A percentile compares a stretch with the other conserved stretches of the same genome.
Conservation (phyloP, 2,329 filamentous ascomycete species). For the Falciphora oryzae region DNA sequence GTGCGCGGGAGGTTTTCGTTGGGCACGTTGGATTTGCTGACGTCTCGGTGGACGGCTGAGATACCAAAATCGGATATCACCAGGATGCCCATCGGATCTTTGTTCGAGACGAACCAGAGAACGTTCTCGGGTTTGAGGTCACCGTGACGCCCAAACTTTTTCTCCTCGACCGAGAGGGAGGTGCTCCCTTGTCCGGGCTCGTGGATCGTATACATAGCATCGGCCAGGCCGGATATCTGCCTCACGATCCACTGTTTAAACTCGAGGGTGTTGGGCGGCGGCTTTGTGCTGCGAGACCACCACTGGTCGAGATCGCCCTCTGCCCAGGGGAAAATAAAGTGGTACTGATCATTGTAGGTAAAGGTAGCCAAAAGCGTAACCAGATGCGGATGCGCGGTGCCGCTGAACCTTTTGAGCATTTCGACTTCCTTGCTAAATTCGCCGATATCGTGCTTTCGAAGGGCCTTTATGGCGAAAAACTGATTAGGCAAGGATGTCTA, state of each 20-base stretch:
- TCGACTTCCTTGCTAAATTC: slow-evolving; percentile 16
- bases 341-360: slow-evolving; percentile 10
- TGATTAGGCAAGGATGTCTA: background rate
- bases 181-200: background rate
- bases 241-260: slow-evolving; percentile 13
- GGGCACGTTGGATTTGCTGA: slow-evolving; percentile 2
- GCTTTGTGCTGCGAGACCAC: slow-evolving; percentile 10
- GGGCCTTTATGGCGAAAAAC: slow-evolving; percentile 3
- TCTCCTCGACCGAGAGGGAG: background rate
- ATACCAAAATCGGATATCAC: slow-evolving; percentile 15
- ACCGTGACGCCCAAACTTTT: slow-evolving; percentile 11
- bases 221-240: slow-evolving; percentile 15
- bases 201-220: slow-evolving; percentile 15
- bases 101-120: slow-evolving; percentile 13
- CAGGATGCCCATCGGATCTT: background rate
- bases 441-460: background rate
- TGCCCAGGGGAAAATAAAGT: slow-evolving; percentile 18
- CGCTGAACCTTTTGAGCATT: slow-evolving; percentile 16
- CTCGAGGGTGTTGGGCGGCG: background rate
- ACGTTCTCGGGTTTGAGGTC: slow-evolving; percentile 22
- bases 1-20: slow-evolving; percentile 1
- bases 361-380: slow-evolving; percentile 18
- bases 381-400: slow-evolving; percentile 13
- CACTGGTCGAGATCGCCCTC: slow-evolving; percentile 13
- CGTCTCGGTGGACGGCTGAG: slow-evolving; percentile 9